Base-by-base conservation (phyloP, 805 yeast genomes). In the Kodamaea neixiangensis region DNA sequence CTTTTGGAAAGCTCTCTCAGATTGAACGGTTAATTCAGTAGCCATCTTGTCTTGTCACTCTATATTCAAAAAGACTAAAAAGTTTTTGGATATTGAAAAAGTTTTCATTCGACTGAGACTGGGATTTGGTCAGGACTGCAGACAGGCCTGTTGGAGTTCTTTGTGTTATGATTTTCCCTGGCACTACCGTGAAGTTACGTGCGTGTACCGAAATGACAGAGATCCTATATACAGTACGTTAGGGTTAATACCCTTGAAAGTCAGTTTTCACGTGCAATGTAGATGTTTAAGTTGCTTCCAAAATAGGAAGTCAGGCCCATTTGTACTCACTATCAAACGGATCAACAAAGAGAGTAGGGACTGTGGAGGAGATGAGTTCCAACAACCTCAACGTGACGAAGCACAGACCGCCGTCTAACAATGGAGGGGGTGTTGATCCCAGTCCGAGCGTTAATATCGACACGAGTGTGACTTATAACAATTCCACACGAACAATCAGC, bases 1-100 rank as follows among this genome's bases (percentile, higher is more conserved):
- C 96, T 94, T 94, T 87, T 94, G 99, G 97, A 87, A 94, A 91
- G 99, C 99, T 83, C 96, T 93, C 87, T 94, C 99, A 77, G 97
- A 88, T 87, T 94, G 99, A 84, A 94, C 99, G 79, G 97, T 93
- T 84, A 94, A 90, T 87, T 94, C 99, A 81, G 98, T 88, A 77
- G 98, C 96, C 98, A 93, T 94, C 82, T 82, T 83, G 64, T 59
- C 50, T 55, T 45, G 52, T 47, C 51, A 42, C 46, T 48, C 48
- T 45, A 31, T 45, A 19, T 44, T 44, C 31, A 25, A 31, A 44
- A 45, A 45, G 41, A 37, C 41, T 37, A 19, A 19, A 37, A 37
- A 37, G 41, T 37, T 17, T 15, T 48, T 42, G 31, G 7, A 25
- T 48, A 46, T 46, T 42, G 25, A 43, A 42, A 43, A 48, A 48